A percentile compares a stretch with the other conserved stretches of the same genome.
These are phyloP conservation scores for Mollisia scopiformis DNA, from an alignment of 2,329 filamentous ascomycete genomes.

Conservation along the genomic window DNA sequence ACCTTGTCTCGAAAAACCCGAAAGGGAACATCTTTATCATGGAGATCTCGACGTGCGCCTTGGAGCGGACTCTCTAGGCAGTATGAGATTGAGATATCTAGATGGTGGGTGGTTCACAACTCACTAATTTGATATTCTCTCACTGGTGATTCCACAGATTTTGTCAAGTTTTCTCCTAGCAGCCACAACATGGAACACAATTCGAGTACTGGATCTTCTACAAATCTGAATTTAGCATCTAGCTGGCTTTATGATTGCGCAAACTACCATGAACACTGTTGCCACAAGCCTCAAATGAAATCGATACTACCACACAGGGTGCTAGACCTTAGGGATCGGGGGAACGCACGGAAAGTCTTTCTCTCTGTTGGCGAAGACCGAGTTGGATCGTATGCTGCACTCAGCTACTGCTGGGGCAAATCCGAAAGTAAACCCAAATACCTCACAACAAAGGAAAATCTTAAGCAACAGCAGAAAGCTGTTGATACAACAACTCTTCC, in stretches of 20 bases:
- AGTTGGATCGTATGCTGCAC: slow-evolving; percentile 16
- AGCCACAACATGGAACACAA: slow-evolving; percentile 9
- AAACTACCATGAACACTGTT: slow-evolving; percentile 14
- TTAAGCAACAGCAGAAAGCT: slow-evolving; percentile 5
- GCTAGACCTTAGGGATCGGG: slow-evolving; percentile 5
- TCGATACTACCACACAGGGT: slow-evolving; percentile 10
- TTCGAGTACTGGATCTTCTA: slow-evolving; percentile 10
- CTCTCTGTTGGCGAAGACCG: slow-evolving; percentile 16
- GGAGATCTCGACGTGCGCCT: slow-evolving; percentile 11
- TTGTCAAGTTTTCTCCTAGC: slow-evolving; percentile 8
- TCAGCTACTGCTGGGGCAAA: too few species aligned
- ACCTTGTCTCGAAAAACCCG: slow-evolving; percentile 1
- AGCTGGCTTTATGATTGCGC: slow-evolving; percentile 15
- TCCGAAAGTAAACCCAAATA: slow-evolving; percentile 4
- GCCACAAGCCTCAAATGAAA: slow-evolving; percentile 7
- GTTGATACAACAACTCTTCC: slow-evolving; percentile 25
- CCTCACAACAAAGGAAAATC: slow-evolving; percentile 8
- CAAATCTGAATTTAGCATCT: slow-evolving; percentile 14
- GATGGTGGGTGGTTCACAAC: slow-evolving; percentile 10
- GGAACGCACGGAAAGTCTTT: slow-evolving; percentile 7
- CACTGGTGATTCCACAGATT: slow-evolving; percentile 9
- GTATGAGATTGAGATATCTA: slow-evolving; percentile 10
- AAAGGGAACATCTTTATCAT: slow-evolving; percentile 4
- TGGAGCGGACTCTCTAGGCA: slow-evolving; percentile 6
- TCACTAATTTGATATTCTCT: slow-evolving; percentile 7